Base-by-base conservation (phyloP, 805 yeast species). In the fission yeast (Schizosaccharomyces pombe) region DNA sequence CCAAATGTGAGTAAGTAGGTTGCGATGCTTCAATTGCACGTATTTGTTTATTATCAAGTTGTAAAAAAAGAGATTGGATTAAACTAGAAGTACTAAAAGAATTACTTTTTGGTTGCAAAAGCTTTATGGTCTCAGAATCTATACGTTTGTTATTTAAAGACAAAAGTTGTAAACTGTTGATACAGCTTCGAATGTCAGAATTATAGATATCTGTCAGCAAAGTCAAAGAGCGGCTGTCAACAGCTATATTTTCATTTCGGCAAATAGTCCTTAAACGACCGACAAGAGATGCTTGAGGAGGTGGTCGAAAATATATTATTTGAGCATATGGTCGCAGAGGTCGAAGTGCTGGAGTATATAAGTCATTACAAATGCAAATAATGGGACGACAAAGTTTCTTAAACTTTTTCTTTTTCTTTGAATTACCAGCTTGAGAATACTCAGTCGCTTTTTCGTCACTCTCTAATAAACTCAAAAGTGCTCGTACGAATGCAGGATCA, bases 311-410 rank as follows among this genome's bases (percentile, higher is more conserved):
- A 5, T 75, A 64, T 1, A 89, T 70, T 5, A 83, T 70, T 61
- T 89, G 95, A 58, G 89, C 77, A 57, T 73, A 67, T 0, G 81
- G 80, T 57, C 89, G 76, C 57, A 89, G 68, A 56, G 76, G 78
- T 54, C 85, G 93, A 66, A 89, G 69, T 1, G 83, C 76, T 2
- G 79, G 75, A 0, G 84, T 75, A 64, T 83, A 86, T 1, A 83
- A 72, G 62, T 91, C 94, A 62, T 89, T 91, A 64, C 96, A 93
- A 55, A 91, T 77, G 47, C 94, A 87, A 55, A 89, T 84, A 19
- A 91, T 85, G 1, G 97, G 97, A 59, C 97, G 72, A 60, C 73
- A 70, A 47, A 91, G 64, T 4, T 79, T 66, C 34, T 67, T 69
- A 9, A 69, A 65, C 54, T 68, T 67, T 16, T 55, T 57, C 12